phyloP scores from a whole-genome alignment of 257 asterid species.

The Perilla frutescens region DNA sequence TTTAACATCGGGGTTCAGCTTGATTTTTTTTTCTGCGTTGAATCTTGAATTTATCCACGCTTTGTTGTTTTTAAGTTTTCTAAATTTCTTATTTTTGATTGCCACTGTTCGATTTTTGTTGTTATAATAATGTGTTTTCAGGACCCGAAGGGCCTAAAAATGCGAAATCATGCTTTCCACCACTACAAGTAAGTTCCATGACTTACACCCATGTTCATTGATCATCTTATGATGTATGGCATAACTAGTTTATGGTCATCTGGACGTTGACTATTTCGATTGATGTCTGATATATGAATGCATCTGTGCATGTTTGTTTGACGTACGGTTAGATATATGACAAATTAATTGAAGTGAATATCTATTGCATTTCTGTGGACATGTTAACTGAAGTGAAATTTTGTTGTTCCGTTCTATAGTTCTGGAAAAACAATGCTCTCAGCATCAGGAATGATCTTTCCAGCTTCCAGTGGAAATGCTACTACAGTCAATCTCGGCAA shows the following conservation, averaged over 20 bases:
- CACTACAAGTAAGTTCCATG: constrained; percentile 70
- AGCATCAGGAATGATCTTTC: constrained; percentile 90
- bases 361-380: constrained; percentile 38
- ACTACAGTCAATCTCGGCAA: constrained; percentile 33
- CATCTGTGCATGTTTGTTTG: neutral
- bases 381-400: constrained; percentile 9
- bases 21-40: neutral
- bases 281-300: neutral
- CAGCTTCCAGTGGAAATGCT: constrained; percentile 47
- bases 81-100: neutral
- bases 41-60: neutral
- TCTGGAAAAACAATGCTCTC: constrained; percentile 92
- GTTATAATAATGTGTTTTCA: constrained; percentile 40
- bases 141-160: constrained; percentile 97
- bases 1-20: neutral
- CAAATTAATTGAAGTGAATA: constrained; percentile 8
- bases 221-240: neutral
- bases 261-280: constrained; percentile 12
- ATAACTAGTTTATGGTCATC: constrained; percentile 4
- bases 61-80: neutral
- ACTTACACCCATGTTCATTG: neutral
- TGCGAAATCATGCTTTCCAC: constrained; percentile 96
- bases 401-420: constrained; percentile 47
- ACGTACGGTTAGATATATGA: neutral
- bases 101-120: constrained; percentile 5